phyloP scores from a whole-genome alignment of 139 green algal genomes.

The Chlorella sp. region DNA sequence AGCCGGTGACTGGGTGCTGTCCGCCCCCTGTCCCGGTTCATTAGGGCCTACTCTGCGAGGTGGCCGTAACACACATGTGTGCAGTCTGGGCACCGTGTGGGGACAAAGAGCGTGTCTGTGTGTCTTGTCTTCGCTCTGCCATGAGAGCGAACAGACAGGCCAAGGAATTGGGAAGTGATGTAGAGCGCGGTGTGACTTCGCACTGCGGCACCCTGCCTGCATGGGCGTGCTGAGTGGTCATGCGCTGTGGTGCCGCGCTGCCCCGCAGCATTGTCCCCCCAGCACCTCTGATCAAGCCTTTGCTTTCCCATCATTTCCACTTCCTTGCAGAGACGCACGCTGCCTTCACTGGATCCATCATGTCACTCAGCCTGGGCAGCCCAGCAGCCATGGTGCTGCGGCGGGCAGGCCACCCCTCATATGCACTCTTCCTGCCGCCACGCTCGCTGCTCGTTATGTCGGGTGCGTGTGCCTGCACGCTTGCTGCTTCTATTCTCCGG shows the following conservation, averaged over 20 bases:
- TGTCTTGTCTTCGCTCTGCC: too few species aligned
- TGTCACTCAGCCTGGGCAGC: conserved; percentile 84
- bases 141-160: too few species aligned
- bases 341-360: conserved; percentile 87
- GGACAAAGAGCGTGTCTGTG: too few species aligned
- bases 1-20: neutral
- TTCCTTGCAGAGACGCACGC: conserved; percentile 87
- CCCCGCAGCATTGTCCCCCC: neutral
- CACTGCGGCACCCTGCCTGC: neutral
- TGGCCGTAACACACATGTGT: too few species aligned
- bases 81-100: too few species aligned
- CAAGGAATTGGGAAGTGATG: too few species aligned
- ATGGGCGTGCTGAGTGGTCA: neutral
- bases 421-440: conserved; percentile 76
- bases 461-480: neutral
- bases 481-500: neutral
- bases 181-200: too few species aligned
- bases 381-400: conserved; percentile 90
- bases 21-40: too few species aligned
- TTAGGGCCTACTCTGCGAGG: too few species aligned
- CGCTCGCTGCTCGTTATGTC: conserved; percentile 89
- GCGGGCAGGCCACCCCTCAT: conserved; percentile 28
- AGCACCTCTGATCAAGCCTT: neutral
- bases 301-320: neutral
- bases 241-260: neutral